Evolutionary conservation across 2,329 filamentous ascomycete species (phyloP).

Genomic region (Phialophora verrucosa): DNA sequence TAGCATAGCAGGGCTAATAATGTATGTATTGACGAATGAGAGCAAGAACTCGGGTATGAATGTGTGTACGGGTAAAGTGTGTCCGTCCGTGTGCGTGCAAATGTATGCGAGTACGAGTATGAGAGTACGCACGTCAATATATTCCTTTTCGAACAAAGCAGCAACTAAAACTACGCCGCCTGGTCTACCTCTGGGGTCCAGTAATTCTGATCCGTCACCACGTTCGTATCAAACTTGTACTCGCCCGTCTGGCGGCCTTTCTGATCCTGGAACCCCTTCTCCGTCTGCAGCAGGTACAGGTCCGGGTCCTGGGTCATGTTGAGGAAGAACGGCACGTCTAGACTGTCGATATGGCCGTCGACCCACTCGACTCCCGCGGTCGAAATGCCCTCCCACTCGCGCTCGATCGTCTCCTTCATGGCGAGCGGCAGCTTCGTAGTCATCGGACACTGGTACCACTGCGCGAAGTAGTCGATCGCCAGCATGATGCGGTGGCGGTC

Average conservation of each 20-base stretch:
- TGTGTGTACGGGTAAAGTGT: not conserved
- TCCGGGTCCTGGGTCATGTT: constrained; percentile 32
- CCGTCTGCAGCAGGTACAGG: constrained; percentile 29
- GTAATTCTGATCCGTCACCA: constrained; percentile 31
- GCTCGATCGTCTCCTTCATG: constrained; percentile 27
- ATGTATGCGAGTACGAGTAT: not conserved
- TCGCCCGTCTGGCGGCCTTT: constrained; percentile 24
- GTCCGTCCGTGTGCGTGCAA: not conserved
- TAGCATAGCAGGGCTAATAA: not conserved
- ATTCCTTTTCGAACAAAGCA: not conserved
- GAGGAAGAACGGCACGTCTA: constrained; percentile 27
- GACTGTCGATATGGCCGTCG: constrained; percentile 24
- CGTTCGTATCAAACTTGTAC: constrained; percentile 24
- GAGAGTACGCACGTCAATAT: not conserved
- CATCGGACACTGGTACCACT: constrained; percentile 34
- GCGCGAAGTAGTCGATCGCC: constrained; percentile 42
- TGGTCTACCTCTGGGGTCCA: constrained; percentile 27
- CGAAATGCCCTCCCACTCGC: constrained; percentile 27
- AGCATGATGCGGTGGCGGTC: constrained; percentile 55
- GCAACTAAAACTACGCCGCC: not conserved
- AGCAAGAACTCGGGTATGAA: not conserved
- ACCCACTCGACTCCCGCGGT: constrained; percentile 28
- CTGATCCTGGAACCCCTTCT: constrained; percentile 28
- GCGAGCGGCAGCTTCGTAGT: constrained; percentile 25
- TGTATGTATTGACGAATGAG: not conserved